Percentiles rank a stretch among this genome's conserved stretches.
Evolutionary conservation across 1,139 yeast genomes (phyloP).

Genomic region (Torulaspora pretoriensis): DNA sequence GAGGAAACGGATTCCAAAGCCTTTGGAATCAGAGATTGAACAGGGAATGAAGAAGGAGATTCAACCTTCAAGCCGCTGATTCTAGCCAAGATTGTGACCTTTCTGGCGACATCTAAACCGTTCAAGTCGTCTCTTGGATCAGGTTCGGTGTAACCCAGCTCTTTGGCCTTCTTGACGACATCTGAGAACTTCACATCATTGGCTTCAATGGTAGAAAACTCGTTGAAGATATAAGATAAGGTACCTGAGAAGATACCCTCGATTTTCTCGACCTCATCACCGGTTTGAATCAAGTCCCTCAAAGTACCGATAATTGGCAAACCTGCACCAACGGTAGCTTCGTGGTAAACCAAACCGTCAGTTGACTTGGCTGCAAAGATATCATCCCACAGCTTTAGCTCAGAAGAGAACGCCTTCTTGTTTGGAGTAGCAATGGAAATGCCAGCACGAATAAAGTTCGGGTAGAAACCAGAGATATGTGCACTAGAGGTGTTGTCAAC

Average conservation of each 20-base stretch:
- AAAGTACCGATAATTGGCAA: conserved; percentile 87
- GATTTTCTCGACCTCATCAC: conserved; percentile 83
- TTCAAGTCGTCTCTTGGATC: conserved; percentile 98
- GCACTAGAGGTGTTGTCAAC: conserved; percentile 93
- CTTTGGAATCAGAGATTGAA: conserved; percentile 86
- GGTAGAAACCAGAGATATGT: conserved; percentile 69
- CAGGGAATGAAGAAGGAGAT: conserved; percentile 95
- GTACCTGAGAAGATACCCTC: conserved; percentile 98
- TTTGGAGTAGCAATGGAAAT: conserved; percentile 96
- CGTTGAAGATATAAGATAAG: conserved; percentile 91
- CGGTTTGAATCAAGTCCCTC: conserved; percentile 82
- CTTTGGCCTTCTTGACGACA: conserved; percentile 80
- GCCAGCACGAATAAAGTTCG: conserved; percentile 67
- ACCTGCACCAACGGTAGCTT: conserved; percentile 99
- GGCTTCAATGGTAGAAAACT: conserved; percentile 67
- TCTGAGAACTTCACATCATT: conserved; percentile 76
- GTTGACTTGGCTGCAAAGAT: conserved; percentile 55
- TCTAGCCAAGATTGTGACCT: conserved; percentile 92
- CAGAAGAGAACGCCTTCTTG: conserved; percentile 94
- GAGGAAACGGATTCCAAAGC: conserved; percentile 70
- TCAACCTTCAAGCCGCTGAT: conserved; percentile 80
- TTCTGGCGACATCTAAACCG: conserved; percentile 97
- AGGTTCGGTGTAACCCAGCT: conserved; percentile 95
- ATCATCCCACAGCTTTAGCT: conserved; percentile 66
- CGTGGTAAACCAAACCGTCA: conserved; percentile 83